These are phyloP conservation scores for Lactarius evosmus DNA, from an alignment of 768 basidiomycete species.

Conservation along the genomic window DNA sequence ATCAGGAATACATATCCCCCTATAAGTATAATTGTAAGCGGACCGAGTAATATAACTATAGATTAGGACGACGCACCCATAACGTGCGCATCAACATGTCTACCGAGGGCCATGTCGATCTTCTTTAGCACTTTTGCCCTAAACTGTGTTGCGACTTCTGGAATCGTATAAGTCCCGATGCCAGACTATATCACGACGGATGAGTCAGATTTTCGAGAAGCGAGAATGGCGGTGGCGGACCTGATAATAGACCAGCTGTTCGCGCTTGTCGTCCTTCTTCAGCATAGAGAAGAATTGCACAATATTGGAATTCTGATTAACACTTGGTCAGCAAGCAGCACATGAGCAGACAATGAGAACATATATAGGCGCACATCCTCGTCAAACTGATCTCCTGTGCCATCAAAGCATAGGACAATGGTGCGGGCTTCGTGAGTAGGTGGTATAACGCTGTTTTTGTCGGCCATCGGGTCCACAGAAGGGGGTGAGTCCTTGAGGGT, in stretches of 20 bases:
- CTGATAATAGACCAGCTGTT: constrained; percentile 77
- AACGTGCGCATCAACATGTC: constrained; percentile 63
- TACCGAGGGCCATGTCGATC: constrained; percentile 59
- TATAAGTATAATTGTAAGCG: constrained; percentile 29
- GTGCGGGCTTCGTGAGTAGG: constrained; percentile 39
- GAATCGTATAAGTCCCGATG: constrained; percentile 68
- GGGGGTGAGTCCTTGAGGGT: neutral
- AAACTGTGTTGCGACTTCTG: constrained; percentile 57
- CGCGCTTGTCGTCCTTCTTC: constrained; percentile 56
- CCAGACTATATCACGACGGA: constrained; percentile 48
- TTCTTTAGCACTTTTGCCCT: constrained; percentile 52
- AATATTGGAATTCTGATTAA: constrained; percentile 64
- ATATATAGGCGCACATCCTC: constrained; percentile 45
- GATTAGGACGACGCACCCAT: constrained; percentile 46
- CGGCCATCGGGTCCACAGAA: neutral
- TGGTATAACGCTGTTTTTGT: constrained; percentile 28
- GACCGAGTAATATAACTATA: too few species aligned
- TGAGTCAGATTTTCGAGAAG: neutral
- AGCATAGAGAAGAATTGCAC: constrained; percentile 66
- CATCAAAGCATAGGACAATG: constrained; percentile 71
- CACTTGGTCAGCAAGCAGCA: neutral
- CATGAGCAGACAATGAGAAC: neutral
- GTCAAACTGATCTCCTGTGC: constrained; percentile 61
- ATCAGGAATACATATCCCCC: constrained; percentile 77
- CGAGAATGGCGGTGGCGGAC: constrained; percentile 33